phyloP scores from a whole-genome alignment of 305 asterid genomes.

The Rubia balearica region DNA sequence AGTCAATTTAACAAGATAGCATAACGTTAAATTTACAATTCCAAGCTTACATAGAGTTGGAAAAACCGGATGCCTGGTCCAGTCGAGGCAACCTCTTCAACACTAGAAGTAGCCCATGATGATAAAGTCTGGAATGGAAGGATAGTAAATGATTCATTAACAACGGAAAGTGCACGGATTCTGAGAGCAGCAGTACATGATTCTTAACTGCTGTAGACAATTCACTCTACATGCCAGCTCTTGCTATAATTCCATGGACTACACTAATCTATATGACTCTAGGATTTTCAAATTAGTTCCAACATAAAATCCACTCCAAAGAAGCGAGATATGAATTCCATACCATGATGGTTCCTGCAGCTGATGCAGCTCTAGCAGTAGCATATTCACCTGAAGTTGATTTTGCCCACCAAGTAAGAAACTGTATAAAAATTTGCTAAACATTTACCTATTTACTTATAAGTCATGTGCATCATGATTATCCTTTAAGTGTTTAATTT shows the following conservation, averaged over 20 bases:
- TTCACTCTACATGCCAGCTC: not conserved
- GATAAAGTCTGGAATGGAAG: conserved; percentile 69
- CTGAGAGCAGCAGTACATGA: not conserved
- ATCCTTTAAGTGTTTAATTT: not conserved
- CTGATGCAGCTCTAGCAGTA: conserved; percentile 93
- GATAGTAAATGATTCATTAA: conserved; percentile 14
- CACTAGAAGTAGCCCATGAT: conserved; percentile 96
- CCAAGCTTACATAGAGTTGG: conserved; percentile 79
- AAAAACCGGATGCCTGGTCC: conserved; percentile 95
- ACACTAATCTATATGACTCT: not conserved
- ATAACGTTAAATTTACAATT: not conserved
- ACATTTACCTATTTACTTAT: not conserved
- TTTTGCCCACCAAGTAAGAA: conserved; percentile 18
- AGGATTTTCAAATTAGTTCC: not conserved
- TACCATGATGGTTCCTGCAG: conserved; percentile 96
- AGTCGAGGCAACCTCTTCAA: conserved; percentile 93
- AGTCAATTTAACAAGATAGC: not conserved
- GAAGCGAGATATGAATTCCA: conserved; percentile 7
- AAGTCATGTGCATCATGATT: not conserved
- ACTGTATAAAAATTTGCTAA: not conserved
- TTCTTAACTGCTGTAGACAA: not conserved
- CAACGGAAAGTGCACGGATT: not conserved
- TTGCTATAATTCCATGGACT: not conserved
- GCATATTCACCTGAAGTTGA: conserved; percentile 78
- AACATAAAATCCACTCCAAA: not conserved